A percentile compares a stretch with the other conserved stretches of the same genome.
phyloP scores from a whole-genome alignment of 805 yeast genomes.

The Priceomyces carsonii region DNA sequence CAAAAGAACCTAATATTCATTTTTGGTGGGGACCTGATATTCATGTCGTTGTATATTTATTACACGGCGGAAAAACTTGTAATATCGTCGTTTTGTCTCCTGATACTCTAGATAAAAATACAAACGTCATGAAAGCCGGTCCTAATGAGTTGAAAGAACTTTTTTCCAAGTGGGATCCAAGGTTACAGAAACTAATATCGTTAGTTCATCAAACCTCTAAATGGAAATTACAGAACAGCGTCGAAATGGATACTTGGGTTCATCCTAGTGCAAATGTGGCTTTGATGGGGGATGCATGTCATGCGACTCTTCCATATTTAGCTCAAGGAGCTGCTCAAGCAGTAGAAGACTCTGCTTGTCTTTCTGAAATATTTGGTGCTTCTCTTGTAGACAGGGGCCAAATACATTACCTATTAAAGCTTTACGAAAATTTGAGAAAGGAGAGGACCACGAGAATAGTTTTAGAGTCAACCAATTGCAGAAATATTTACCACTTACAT shows the following conservation, averaged over 20 bases:
- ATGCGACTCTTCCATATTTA: slow-evolving; percentile 35
- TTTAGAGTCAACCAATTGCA: slow-evolving; percentile 18
- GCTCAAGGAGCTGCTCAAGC: slow-evolving; percentile 37
- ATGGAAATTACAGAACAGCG: slow-evolving; percentile 26
- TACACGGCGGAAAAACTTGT: slow-evolving; percentile 25
- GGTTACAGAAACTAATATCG: slow-evolving; percentile 17
- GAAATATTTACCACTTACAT: slow-evolving; percentile 23
- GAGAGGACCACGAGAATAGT: slow-evolving; percentile 25
- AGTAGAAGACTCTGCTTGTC: slow-evolving; percentile 31
- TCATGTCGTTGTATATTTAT: slow-evolving; percentile 27
- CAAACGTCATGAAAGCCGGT: slow-evolving; percentile 17
- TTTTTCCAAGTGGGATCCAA: slow-evolving; percentile 30
- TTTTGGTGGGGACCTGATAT: slow-evolving; percentile 32
- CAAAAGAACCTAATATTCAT: slow-evolving; percentile 22
- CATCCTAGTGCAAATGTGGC: slow-evolving; percentile 25
- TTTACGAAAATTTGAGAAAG: slow-evolving; percentile 21
- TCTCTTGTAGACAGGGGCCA: slow-evolving; percentile 16
- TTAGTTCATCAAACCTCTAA: slow-evolving; percentile 19
- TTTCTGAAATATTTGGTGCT: slow-evolving; percentile 20
- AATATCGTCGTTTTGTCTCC: slow-evolving; percentile 31
- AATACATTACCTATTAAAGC: slow-evolving; percentile 15
- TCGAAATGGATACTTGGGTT: slow-evolving; percentile 25
- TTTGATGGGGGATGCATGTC: slow-evolving; percentile 35
- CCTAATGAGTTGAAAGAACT: slow-evolving; percentile 21
- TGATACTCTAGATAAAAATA: slow-evolving; percentile 22